Conservation (phyloP, 116 monocot genomes). For the Posidonia oceanica region DNA sequence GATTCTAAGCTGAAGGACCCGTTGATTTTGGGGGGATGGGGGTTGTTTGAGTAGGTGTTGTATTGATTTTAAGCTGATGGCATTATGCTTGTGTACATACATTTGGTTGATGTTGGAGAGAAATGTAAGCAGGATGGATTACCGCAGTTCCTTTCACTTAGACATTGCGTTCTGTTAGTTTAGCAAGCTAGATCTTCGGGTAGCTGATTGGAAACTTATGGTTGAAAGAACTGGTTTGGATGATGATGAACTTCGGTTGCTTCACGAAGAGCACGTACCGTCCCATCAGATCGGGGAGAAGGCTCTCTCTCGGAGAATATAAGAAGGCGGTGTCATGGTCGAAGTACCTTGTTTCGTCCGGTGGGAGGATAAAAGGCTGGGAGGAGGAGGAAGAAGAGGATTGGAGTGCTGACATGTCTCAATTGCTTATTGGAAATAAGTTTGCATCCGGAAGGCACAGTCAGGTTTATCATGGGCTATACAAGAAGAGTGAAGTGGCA, state of each 20-base stretch:
- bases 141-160: too few relatives aligned
- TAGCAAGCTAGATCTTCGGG: too few relatives aligned
- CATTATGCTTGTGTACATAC: too few relatives aligned
- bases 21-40: too few relatives aligned
- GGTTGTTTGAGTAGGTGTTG: too few relatives aligned
- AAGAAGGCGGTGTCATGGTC: conserved; percentile 81
- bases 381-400: conserved; percentile 54
- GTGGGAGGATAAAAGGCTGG: conserved; percentile 55
- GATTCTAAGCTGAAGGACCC: too few relatives aligned
- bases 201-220: background rate
- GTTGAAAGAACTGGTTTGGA: background rate
- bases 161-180: too few relatives aligned
- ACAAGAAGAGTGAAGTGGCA: conserved; percentile 68
- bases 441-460: conserved; percentile 85
- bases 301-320: conserved; percentile 74
- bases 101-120: too few relatives aligned
- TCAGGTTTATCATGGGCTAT: conserved; percentile 70
- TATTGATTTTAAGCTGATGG: too few relatives aligned
- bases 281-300: conserved; percentile 24
- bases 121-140: too few relatives aligned
- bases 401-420: conserved; percentile 94
- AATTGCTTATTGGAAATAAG: conserved; percentile 63
- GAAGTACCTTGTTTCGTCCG: conserved; percentile 68
- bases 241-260: conserved; percentile 50
- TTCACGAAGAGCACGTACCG: conserved; percentile 20